Conservation (phyloP, 139 green algal genomes). For the Ettlia oleoabundans region DNA sequence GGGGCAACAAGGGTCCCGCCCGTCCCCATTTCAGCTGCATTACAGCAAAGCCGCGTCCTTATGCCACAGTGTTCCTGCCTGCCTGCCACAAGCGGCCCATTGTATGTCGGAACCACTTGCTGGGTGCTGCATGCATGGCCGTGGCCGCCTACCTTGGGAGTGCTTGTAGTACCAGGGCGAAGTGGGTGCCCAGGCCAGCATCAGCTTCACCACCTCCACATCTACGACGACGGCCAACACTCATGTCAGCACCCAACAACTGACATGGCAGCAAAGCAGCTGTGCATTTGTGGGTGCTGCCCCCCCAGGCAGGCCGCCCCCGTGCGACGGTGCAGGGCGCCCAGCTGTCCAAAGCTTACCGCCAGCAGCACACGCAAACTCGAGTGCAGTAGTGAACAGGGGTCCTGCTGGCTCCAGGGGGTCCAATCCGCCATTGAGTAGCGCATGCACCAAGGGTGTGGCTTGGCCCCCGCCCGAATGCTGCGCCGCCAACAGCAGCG, state of each 20-base stretch:
- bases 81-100: too few relatives aligned
- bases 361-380: conserved; percentile 15
- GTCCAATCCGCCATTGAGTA: neutral
- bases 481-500: neutral
- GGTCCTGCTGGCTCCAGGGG: neutral
- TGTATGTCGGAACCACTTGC: neutral
- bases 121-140: too few relatives aligned
- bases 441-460: neutral
- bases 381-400: neutral
- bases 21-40: too few relatives aligned
- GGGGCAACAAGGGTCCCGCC: too few relatives aligned
- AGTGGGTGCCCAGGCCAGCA: neutral
- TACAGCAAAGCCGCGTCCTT: too few relatives aligned
- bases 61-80: too few relatives aligned
- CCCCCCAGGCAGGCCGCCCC: too few relatives aligned
- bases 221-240: neutral
- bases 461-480: neutral
- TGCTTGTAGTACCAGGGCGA: conserved; percentile 1
- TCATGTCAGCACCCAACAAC: neutral
- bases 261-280: neutral
- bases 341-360: neutral
- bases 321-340: too few relatives aligned
- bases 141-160: too few relatives aligned
- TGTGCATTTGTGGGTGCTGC: too few relatives aligned
- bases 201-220: neutral